These are phyloP conservation scores for Peniophora sp. DNA, from an alignment of 1,284 basidiomycete species.

Conservation along the genomic window DNA sequence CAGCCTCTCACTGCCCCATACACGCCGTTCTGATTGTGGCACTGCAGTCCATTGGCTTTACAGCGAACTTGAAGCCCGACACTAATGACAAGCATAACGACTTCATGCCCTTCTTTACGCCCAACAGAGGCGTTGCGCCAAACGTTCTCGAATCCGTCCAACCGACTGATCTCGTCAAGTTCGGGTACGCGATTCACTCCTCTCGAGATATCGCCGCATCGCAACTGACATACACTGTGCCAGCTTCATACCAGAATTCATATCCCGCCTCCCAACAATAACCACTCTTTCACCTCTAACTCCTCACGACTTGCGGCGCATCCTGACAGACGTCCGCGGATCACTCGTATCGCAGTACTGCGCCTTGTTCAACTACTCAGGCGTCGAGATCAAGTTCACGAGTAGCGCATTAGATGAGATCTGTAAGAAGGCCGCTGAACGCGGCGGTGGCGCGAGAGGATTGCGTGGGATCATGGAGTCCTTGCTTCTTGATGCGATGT, in stretches of 20 bases:
- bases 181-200: constrained; percentile 46
- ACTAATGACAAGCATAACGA: constrained; percentile 26
- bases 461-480: constrained; percentile 84
- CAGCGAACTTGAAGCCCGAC: constrained; percentile 49
- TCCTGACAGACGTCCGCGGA: constrained; percentile 88
- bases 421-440: constrained; percentile 67
- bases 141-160: constrained; percentile 62
- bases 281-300: constrained; percentile 74
- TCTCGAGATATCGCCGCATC: not conserved
- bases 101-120: constrained; percentile 64
- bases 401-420: constrained; percentile 68
- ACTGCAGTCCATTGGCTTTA: constrained; percentile 80
- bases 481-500: constrained; percentile 81
- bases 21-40: constrained; percentile 1
- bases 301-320: constrained; percentile 74
- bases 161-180: constrained; percentile 75
- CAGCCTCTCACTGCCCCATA: constrained; percentile 3
- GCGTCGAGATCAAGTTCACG: constrained; percentile 78
- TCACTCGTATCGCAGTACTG: constrained; percentile 88
- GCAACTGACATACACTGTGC: not conserved
- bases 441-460: constrained; percentile 86
- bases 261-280: constrained; percentile 83
- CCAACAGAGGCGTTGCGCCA: constrained; percentile 45
- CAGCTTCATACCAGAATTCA: constrained; percentile 91
- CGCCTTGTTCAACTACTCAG: constrained; percentile 72